phyloP scores from a whole-genome alignment of 140 eudicot species.

The Senecio squalidus region DNA sequence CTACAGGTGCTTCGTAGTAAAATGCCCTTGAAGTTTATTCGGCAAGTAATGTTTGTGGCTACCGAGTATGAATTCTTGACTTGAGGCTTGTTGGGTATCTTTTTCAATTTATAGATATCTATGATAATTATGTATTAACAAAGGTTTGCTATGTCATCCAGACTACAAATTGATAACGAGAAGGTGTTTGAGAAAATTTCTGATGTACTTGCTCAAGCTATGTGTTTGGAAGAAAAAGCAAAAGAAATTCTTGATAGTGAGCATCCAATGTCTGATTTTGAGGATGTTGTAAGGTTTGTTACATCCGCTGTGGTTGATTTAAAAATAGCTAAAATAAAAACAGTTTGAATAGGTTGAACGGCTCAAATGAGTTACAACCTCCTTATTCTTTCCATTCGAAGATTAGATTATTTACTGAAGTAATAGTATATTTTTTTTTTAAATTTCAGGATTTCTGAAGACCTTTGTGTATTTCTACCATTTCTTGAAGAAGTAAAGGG shows the following conservation, averaged over 20 bases:
- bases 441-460: conserved; percentile 64
- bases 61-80: conserved; percentile 44
- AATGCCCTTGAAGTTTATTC: conserved; percentile 52
- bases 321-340: too few relatives aligned
- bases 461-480: conserved; percentile 54
- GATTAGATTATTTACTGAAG: background rate
- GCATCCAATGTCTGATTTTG: conserved; percentile 64
- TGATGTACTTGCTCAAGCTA: conserved; percentile 43
- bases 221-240: conserved; percentile 80
- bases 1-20: conserved; percentile 50
- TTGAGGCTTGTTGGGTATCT: background rate
- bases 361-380: background rate
- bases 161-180: conserved; percentile 78
- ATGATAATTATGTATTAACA: conserved; percentile 2
- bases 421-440: conserved; percentile 3
- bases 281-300: conserved; percentile 66
- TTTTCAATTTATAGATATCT: background rate
- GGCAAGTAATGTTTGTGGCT: conserved; percentile 64
- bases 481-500: conserved; percentile 56
- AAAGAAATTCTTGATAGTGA: conserved; percentile 45
- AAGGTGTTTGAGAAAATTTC: conserved; percentile 52
- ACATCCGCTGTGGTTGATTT: background rate
- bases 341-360: too few relatives aligned
- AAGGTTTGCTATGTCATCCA: conserved; percentile 31
- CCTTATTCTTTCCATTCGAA: background rate